Base-by-base conservation (phyloP, 768 basidiomycete genomes). In the Termitomyces eurrhizus region DNA sequence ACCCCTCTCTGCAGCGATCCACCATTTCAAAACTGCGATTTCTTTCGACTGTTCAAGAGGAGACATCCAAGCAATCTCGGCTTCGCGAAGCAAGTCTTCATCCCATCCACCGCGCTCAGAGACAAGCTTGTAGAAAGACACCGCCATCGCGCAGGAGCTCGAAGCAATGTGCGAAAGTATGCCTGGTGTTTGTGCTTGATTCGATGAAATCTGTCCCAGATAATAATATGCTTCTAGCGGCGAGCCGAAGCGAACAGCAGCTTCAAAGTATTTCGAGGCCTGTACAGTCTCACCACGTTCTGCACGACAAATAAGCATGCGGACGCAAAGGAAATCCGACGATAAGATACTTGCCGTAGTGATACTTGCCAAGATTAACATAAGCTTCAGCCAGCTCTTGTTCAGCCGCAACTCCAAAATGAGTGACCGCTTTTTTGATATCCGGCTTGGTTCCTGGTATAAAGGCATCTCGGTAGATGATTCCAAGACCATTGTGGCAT, bases 161-260 rank as follows among this genome's bases (percentile, higher is more conserved):
- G 85, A 83, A 41, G 78, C 77, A 24, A 84, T 72, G 54, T 83
- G 79, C 11, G 76, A 60, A 2, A 82, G 79, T 6, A 84, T 66
- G 6, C 69, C 72, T 11, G 75, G 64, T 24, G 72, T 76, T 18
- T 78, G 78, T 8, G 84, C 85, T 60, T 83, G 82, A 33, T 78
- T 69, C 33, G 88, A 81, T 62, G 97, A 86, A 14, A 97, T 87
- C 64, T 88, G 83, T 26, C 92, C 95, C 11, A 97, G 83, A 68
- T 97, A 95, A 74, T 95, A 96, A 74, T 91, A 96, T 1, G 95
- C 90, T 70, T 99, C 95, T 60, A 96, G 94, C 0, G 92, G 90
- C 4, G 96, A 95, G 4, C 96, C 97, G 64, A 85, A 81, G 1
- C 90, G 85, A 51, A 96, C 77, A 3, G 95, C 97, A 29, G 80